These are phyloP conservation scores for Paramecium sonneborni DNA, from an alignment of 73 alveolate genomes.

Conservation along the genomic window DNA sequence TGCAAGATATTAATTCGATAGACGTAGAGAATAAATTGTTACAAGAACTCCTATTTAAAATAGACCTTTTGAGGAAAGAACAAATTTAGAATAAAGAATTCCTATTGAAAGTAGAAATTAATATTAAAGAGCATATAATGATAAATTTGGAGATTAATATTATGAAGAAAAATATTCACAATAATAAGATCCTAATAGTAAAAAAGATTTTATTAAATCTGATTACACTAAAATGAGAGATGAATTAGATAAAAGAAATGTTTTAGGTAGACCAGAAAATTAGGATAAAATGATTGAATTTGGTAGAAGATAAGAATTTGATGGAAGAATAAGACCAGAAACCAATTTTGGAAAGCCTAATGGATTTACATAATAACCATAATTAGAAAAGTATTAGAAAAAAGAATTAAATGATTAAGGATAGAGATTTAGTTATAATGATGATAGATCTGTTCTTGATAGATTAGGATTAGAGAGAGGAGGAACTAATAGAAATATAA, in stretches of 20 bases:
- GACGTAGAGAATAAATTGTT: background rate
- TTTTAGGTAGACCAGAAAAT: background rate
- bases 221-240: background rate
- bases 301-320: background rate
- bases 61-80: background rate
- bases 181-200: background rate
- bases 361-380: background rate
- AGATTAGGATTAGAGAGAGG: slow-evolving; percentile 41
- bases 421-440: background rate
- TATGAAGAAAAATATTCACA: background rate
- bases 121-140: background rate
- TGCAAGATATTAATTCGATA: background rate
- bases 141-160: background rate
- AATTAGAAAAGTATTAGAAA: background rate
- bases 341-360: background rate
- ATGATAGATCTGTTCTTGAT: background rate
- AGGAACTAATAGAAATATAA: background rate
- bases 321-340: background rate
- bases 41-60: background rate
- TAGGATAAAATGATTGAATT: background rate
- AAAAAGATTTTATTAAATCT: background rate
- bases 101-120: background rate
- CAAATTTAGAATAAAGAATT: background rate
- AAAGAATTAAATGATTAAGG: background rate
- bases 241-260: background rate